Evolutionary conservation across 2,329 filamentous ascomycete genomes (phyloP), one percentile per base, ranked within the genome.

Genomic region (Bipolaris bicolor): DNA sequence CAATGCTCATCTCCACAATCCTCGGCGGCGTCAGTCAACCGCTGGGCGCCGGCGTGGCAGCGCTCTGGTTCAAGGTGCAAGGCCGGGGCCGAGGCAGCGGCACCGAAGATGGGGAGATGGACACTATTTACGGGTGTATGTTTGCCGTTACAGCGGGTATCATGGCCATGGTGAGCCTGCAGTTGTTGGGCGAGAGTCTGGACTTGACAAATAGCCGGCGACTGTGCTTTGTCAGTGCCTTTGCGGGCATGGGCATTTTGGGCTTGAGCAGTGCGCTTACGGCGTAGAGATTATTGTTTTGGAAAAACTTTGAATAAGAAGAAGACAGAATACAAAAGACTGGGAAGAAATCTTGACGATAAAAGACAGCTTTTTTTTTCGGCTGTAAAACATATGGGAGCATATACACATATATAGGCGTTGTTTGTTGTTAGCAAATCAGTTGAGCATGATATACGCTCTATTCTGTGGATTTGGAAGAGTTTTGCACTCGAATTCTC

Each of bases 71-170:
- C 75, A 87, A 87, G 71, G 77, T 92, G 41, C 88, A 91, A 0
- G 82, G 83, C 0, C 76, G 77, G 33, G 79, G 71, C 62, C 74
- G 70, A 11, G 79, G 69, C 65, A 15, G 49, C 9, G 83, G 66
- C 18, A 79, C 69, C 65, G 78, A 73, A 46, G 80, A 83, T 0
- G 82, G 81, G 1, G 84, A 87, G 70, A 82, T 79, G 31, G 82
- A 87, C 70, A 82, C 78, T 13, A 82, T 85, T 0, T 94, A 95
- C 70, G 91, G 88, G 0, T 85, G 85, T 50, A 88, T 98, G 78
- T 99, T 99, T 79, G 93, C 92, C 6, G 81, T 88, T 9, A 98
- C 94, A 48, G 88, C 92, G 0, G 95, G 95, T 1, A 96, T 99
- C 68, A 98, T 99, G 95, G 89, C 92, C 26, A 95, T 90, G 67